Evolutionary conservation across 148 eudicot genomes (phyloP).

Genomic region (Rhododendron williamsianum): DNA sequence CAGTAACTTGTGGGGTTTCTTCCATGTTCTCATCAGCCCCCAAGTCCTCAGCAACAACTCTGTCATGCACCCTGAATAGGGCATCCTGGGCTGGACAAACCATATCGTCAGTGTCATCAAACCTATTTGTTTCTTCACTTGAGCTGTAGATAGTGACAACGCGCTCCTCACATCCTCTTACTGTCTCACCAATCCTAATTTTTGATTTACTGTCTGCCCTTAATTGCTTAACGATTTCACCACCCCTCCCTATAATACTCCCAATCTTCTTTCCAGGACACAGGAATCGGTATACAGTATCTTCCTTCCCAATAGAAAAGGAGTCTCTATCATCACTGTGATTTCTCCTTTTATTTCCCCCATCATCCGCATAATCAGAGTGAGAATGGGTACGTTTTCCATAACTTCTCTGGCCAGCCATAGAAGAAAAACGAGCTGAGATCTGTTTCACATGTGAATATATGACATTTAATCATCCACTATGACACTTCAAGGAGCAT

Average conservation of each 20-base stretch:
- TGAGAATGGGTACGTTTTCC: slow-evolving; percentile 77
- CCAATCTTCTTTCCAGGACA: slow-evolving; percentile 90
- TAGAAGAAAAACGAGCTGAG: slow-evolving; percentile 11
- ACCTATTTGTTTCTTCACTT: slow-evolving; percentile 68
- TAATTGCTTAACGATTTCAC: slow-evolving; percentile 89
- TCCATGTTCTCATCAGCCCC: slow-evolving; percentile 51
- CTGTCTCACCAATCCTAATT: slow-evolving; percentile 89
- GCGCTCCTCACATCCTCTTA: slow-evolving; percentile 77
- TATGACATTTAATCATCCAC: background rate
- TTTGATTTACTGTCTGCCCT: slow-evolving; percentile 75
- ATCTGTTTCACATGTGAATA: slow-evolving; percentile 7
- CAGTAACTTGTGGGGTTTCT: slow-evolving; percentile 55
- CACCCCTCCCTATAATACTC: slow-evolving; percentile 97
- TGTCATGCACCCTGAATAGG: slow-evolving; percentile 82
- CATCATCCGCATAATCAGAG: slow-evolving; percentile 58
- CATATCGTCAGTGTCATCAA: slow-evolving; percentile 51
- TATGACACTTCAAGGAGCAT: background rate
- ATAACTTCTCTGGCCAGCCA: slow-evolving; percentile 86
- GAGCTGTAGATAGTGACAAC: slow-evolving; percentile 78
- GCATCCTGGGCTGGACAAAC: slow-evolving; percentile 93
- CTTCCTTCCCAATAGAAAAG: slow-evolving; percentile 66
- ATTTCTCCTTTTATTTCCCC: slow-evolving; percentile 69
- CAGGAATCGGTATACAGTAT: slow-evolving; percentile 85
- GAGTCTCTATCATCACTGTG: slow-evolving; percentile 62
- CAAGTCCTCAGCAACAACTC: slow-evolving; percentile 72